Evolutionary conservation across 305 asterid genomes (phyloP).

Genomic region (Nicotiana rustica): DNA sequence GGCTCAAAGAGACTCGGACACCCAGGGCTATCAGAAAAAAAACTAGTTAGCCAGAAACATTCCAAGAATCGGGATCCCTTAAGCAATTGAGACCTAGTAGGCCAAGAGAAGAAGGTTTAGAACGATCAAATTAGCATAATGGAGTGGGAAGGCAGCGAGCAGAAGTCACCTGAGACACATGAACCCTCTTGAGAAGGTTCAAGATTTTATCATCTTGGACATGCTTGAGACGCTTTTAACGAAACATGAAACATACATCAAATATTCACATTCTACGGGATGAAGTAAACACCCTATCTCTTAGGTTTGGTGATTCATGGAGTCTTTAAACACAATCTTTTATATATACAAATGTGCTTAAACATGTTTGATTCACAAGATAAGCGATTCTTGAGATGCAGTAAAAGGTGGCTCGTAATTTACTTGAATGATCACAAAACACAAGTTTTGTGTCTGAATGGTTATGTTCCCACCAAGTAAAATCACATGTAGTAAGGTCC

Average conservation of each 20-base stretch:
- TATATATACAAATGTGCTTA: not conserved
- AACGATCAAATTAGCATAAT: not conserved
- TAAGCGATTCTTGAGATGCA: not conserved
- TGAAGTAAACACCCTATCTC: not conserved
- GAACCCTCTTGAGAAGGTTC: not conserved
- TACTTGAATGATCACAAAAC: constrained; percentile 17
- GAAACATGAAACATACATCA: constrained; percentile 2
- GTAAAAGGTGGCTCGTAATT: not conserved
- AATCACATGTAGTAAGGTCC: not conserved
- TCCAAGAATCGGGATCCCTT: not conserved
- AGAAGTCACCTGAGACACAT: not conserved
- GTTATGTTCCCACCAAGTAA: not conserved
- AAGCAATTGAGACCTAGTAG: constrained; percentile 15
- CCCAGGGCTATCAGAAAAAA: too few relatives aligned
- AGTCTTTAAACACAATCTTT: not conserved
- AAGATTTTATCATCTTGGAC: constrained; percentile 17
- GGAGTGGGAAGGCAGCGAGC: not conserved
- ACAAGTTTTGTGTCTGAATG: not conserved
- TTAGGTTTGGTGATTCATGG: not conserved
- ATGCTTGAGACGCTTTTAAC: not conserved
- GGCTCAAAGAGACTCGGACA: too few relatives aligned
- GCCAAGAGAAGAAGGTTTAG: constrained; percentile 12
- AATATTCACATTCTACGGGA: constrained; percentile 15
- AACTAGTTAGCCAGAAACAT: not conserved
- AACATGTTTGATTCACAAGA: not conserved